Evolutionary conservation across 345 rosid species (phyloP).

Genomic region (Cochlearia excelsa): DNA sequence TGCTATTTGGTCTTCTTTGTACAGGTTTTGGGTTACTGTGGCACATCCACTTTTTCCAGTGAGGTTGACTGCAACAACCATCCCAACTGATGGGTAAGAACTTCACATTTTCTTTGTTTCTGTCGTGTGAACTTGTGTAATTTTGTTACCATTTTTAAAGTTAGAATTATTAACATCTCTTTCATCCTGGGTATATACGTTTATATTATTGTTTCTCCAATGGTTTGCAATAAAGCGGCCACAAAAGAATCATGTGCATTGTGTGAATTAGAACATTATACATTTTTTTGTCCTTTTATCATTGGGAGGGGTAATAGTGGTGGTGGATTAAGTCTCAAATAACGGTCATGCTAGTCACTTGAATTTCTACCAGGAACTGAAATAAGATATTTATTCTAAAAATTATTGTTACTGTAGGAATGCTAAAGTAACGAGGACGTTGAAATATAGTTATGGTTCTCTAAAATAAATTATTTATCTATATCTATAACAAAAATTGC

Average conservation of each 20-base stretch:
- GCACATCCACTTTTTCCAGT: slow-evolving; percentile 69
- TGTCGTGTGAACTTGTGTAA: slow-evolving; percentile 5
- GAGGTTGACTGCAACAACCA: slow-evolving; percentile 50
- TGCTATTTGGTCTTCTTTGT: slow-evolving; percentile 27
- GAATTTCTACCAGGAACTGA: not conserved
- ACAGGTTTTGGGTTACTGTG: slow-evolving; percentile 74
- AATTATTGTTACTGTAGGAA: too few relatives aligned
- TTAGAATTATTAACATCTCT: slow-evolving; percentile 7
- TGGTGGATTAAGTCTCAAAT: not conserved
- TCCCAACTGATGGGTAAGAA: slow-evolving; percentile 84
- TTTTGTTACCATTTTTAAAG: not conserved
- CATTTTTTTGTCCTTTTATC: not conserved
- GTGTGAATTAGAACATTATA: slow-evolving; percentile 12
- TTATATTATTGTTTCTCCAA: not conserved
- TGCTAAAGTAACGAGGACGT: too few relatives aligned
- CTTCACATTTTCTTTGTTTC: slow-evolving; percentile 5
- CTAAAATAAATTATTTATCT: too few relatives aligned
- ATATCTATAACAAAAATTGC: too few relatives aligned
- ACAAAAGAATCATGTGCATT: slow-evolving; percentile 12
- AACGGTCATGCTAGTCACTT: slow-evolving; percentile 9
- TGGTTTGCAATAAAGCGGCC: not conserved
- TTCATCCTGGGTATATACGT: slow-evolving; percentile 8
- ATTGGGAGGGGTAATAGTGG: slow-evolving; percentile 11
- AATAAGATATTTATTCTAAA: slow-evolving; percentile 3
- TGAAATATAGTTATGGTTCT: too few relatives aligned